Evolutionary conservation across 495 filamentous ascomycete genomes (phyloP), one percentile per base, ranked within the genome.

Genomic region (Aspergillus funiculosus): DNA sequence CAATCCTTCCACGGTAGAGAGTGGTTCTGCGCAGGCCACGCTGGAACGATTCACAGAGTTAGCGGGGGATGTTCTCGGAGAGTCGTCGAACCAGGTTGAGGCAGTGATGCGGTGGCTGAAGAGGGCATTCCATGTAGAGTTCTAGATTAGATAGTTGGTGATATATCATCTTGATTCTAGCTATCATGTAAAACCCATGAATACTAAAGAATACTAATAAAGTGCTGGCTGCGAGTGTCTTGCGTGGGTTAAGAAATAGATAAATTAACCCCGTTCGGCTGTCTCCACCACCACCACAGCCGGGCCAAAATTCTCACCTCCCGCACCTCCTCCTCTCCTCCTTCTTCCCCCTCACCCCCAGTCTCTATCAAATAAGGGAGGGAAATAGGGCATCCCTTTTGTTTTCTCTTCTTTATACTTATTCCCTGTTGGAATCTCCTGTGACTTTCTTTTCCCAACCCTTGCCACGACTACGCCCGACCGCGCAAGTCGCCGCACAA

Each of bases 101-200:
- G 48, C 37, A 10, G 58, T 64, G 26, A 53, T 67, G 24, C 20
- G 39, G 27, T 70, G 66, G 68, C 43, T 73, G 22, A 51, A 60
- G 28, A 43, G 50, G 11, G 13, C 58, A 4, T 55, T 69, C 15
- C 55, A 56, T 28, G 47, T 58, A 22, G 53, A 57, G 6, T 54
- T 54, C 31, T 61, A 52, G 39, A 17, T 9, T 17, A 39, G 48
- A 13, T 11, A 10, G 14, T 18, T n/a, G 3, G 8, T 24, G 19
- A 13, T 17, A n/a, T n/a, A n/a, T n/a, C n/a, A n/a, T 9, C 11
- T 34, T 8, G 2, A 14, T 10, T 34, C 15, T 4, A 34, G 15
- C 15, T 13, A 34, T 4, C 11, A 34, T 34, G 2, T 15, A 15
- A 18, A 34, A 5, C 15, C 31, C 6, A 18, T 31, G 29, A 4